phyloP scores from a whole-genome alignment of 352 stramenopile species.

The Globisporangium cylindrosporum region DNA sequence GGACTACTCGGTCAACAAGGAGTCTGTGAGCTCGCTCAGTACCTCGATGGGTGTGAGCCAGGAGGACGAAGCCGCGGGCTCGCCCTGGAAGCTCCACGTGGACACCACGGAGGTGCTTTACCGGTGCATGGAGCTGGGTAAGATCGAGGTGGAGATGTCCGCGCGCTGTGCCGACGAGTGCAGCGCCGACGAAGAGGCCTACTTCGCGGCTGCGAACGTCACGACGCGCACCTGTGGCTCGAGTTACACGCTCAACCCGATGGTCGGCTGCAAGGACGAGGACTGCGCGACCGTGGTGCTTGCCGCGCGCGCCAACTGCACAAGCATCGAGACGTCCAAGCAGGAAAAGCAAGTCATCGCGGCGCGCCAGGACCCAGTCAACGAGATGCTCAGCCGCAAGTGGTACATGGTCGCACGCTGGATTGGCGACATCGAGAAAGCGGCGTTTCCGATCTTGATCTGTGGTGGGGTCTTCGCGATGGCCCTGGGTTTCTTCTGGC shows the following conservation, averaged over 20 bases:
- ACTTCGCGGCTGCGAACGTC: conserved; percentile 26
- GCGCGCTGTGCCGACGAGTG: conserved; percentile 71
- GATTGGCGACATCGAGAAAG: conserved; percentile 78
- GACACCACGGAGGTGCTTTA: conserved; percentile 66
- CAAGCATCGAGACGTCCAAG: conserved; percentile 44
- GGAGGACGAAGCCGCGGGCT: conserved; percentile 56
- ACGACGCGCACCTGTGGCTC: conserved; percentile 37
- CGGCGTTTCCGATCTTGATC: conserved; percentile 70
- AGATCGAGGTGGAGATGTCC: conserved; percentile 37
- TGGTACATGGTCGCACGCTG: conserved; percentile 72
- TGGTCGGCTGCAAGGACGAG: conserved; percentile 45
- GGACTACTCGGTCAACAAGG: conserved; percentile 37
- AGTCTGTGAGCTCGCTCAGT: conserved; percentile 36
- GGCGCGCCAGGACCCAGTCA: conserved; percentile 48
- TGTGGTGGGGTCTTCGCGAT: conserved; percentile 68
- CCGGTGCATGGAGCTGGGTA: conserved; percentile 65
- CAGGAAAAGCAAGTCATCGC: conserved; percentile 41
- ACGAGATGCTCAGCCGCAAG: conserved; percentile 55
- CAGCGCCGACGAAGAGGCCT: conserved; percentile 31
- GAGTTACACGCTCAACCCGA: conserved; percentile 42
- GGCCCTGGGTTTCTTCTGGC: conserved; percentile 68
- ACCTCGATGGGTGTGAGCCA: conserved; percentile 21
- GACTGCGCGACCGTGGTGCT: conserved; percentile 50
- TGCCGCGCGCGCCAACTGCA: conserved; percentile 38
- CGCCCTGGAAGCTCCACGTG: conserved; percentile 57